phyloP scores from a whole-genome alignment of 192 early-diverging fungal species.

The Umbelopsis sp. region DNA sequence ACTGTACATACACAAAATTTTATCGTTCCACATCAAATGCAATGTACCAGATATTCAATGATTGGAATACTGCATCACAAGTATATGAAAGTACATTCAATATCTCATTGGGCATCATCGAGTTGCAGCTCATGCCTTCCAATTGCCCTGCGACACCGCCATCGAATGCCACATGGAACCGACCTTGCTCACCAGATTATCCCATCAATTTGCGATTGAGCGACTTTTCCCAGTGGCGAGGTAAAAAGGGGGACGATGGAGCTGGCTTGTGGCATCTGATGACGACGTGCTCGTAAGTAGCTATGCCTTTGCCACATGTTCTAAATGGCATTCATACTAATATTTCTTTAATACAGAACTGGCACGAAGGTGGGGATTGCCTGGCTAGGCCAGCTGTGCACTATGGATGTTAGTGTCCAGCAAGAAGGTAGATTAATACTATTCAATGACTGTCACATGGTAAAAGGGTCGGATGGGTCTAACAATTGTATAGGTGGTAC shows the following conservation, averaged over 20 bases:
- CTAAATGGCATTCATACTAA: background rate
- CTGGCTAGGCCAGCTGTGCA: slow-evolving; percentile 81
- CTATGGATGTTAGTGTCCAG: background rate
- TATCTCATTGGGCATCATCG: slow-evolving; percentile 82
- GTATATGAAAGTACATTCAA: slow-evolving; percentile 88
- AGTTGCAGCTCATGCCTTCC: slow-evolving; percentile 71
- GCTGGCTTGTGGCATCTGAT: slow-evolving; percentile 94
- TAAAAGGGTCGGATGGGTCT: no score
- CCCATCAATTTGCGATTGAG: slow-evolving; percentile 74
- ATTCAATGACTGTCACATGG: no score
- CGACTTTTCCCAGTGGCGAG: slow-evolving; percentile 92
- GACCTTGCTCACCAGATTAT: slow-evolving; percentile 68
- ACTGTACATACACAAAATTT: slow-evolving; percentile 69
- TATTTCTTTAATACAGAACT: slow-evolving; percentile 43
- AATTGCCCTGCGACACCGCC: slow-evolving; percentile 51
- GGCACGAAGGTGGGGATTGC: slow-evolving; percentile 86
- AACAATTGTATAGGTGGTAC: no score
- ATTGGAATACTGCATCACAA: slow-evolving; percentile 83
- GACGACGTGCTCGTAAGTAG: slow-evolving; percentile 71
- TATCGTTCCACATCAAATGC: slow-evolving; percentile 60
- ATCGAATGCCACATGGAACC: slow-evolving; percentile 70
- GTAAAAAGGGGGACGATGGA: slow-evolving; percentile 65
- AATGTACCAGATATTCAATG: slow-evolving; percentile 73
- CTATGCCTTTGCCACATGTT: background rate
- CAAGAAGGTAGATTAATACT: background rate